Base-by-base conservation (phyloP, 257 asterid species). In the Solanum lignicaule region DNA sequence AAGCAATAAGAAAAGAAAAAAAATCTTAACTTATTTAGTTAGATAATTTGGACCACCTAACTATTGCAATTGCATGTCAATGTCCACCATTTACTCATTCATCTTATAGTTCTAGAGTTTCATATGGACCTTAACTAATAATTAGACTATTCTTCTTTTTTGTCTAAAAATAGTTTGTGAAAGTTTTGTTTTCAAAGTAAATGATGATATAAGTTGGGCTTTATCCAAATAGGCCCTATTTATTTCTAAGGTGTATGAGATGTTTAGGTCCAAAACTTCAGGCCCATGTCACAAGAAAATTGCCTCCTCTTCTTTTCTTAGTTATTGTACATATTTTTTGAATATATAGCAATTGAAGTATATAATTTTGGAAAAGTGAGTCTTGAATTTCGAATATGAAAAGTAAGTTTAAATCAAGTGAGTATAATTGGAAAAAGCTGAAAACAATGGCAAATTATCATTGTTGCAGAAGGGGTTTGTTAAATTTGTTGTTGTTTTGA, bases 31-130 rank as follows among this genome's bases (percentile, higher is more conserved):
- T 89, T 87, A 5, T 74, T 68, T 33, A 4, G 46, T 62, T 48
- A 33, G 9, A 43, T 52, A 15, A 82, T 12, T 86, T 86, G 89
- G 91, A 88, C 91, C 88, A 83, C 88, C 89, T 52, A 68, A 33
- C 21, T 68, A 27, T 25, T 10, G 35, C 20, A 25, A 66, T 10
- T 10, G 18, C 9, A 81, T 27, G 39, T 29, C 25, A 21, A 16
- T 46, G 29, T 16, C 5, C 41, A 41, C 36, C 35, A 76, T 4
- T 25, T 21, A 38, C 58, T 75, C 83, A 75, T 75, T 5, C 62
- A 81, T 48, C 29, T 27, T 9, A 46, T 33, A 4, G 21, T 41
- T 41, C 36, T 23, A 78, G 14, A 41, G 62, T 41, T 78, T 41
- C 62, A 41, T 39, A 41, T 25, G 84, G 84, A 41, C 84, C 36